phyloP scores from a whole-genome alignment of 441 rosid species.

The Erodium moschatum region DNA sequence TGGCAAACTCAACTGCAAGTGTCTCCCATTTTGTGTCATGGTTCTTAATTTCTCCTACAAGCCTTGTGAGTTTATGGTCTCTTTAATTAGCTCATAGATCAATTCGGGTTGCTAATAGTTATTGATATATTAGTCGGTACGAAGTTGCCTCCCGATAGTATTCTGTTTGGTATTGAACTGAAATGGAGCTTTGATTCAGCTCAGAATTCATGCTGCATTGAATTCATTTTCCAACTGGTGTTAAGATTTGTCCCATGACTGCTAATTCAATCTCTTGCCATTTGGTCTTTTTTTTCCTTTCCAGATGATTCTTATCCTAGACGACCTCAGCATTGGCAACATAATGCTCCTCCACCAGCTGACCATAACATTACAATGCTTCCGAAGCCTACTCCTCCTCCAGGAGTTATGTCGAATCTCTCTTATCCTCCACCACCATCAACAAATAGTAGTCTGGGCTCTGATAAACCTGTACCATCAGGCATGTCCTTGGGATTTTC shows the following conservation, averaged over 20 bases:
- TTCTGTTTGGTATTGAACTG: neutral
- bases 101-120: neutral
- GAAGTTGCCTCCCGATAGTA: neutral
- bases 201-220: neutral
- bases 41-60: neutral
- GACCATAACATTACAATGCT: slow-evolving; percentile 27
- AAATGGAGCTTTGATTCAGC: neutral
- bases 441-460: slow-evolving; percentile 54
- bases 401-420: slow-evolving; percentile 23
- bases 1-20: neutral
- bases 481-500: slow-evolving; percentile 61
- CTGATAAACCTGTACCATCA: slow-evolving; percentile 52
- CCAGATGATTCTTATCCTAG: slow-evolving; percentile 55
- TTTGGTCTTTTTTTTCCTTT: neutral
- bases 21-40: neutral
- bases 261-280: neutral
- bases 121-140: neutral
- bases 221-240: neutral
- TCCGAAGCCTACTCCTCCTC: slow-evolving; percentile 45
- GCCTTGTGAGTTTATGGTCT: neutral
- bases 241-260: neutral
- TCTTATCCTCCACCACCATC: slow-evolving; percentile 50
- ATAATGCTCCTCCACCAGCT: slow-evolving; percentile 36
- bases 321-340: slow-evolving; percentile 56
- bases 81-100: neutral